These are phyloP conservation scores for Stenogyne calaminthoides DNA, from an alignment of 305 asterid genomes.

Conservation along the genomic window DNA sequence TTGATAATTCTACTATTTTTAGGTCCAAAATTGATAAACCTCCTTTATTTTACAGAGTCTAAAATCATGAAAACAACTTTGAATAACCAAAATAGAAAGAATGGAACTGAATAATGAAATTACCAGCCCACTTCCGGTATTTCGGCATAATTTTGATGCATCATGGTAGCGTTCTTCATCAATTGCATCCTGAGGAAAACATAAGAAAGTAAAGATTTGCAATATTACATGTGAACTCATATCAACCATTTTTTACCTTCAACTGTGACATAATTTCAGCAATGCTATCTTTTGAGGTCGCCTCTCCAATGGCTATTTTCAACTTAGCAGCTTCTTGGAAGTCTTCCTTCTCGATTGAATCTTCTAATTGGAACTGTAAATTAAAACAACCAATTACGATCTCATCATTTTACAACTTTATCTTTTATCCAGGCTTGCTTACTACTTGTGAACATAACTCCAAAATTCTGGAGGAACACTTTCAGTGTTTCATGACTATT, in stretches of 20 bases:
- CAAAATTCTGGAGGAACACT: background rate
- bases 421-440: constrained; percentile 13
- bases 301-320: constrained; percentile 69
- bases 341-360: constrained; percentile 89
- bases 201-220: constrained; percentile 22
- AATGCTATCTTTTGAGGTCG: constrained; percentile 75
- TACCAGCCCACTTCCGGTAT: constrained; percentile 98
- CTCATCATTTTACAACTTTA: constrained; percentile 12
- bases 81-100: constrained; percentile 7
- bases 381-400: constrained; percentile 26
- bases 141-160: constrained; percentile 85
- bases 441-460: constrained; percentile 19
- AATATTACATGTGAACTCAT: constrained; percentile 22
- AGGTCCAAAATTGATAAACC: no score
- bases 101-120: constrained; percentile 29
- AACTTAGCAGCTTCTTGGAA: constrained; percentile 86
- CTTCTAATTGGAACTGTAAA: constrained; percentile 89
- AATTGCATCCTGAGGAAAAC: constrained; percentile 59
- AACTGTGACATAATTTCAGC: constrained; percentile 78
- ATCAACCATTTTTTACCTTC: constrained; percentile 52
- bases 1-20: no score
- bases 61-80: constrained; percentile 16
- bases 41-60: background rate
- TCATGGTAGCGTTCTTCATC: constrained; percentile 86
- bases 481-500: background rate